Percentiles rank a stretch among this genome's conserved stretches.
phyloP scores from a whole-genome alignment of 768 basidiomycete species.

The Collybia nuda region DNA sequence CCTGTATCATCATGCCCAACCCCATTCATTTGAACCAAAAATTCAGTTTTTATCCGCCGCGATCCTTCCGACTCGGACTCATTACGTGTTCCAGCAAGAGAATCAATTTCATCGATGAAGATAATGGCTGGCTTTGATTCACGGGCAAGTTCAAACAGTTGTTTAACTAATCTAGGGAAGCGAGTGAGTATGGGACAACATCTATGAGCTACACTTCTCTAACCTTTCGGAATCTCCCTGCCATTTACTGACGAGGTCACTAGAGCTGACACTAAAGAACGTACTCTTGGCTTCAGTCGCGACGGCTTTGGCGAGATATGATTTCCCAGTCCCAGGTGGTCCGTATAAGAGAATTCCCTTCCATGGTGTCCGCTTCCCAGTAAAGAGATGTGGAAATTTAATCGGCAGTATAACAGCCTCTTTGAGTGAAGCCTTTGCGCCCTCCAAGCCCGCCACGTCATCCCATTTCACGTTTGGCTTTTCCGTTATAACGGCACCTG shows the following conservation, averaged over 20 bases:
- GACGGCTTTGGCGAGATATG: slow-evolving; percentile 95
- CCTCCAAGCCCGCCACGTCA: slow-evolving; percentile 95
- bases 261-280: slow-evolving; percentile 95
- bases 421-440: slow-evolving; percentile 93
- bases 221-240: slow-evolving; percentile 98
- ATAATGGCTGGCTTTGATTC: slow-evolving; percentile 98
- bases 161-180: slow-evolving; percentile 78
- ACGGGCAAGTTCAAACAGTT: slow-evolving; percentile 93
- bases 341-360: slow-evolving; percentile 94
- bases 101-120: slow-evolving; percentile 99
- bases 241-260: slow-evolving; percentile 98
- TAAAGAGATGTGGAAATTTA: slow-evolving; percentile 98
- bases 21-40: slow-evolving; percentile 97
- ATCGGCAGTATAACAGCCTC: slow-evolving; percentile 99
- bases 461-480: slow-evolving; percentile 98
- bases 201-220: slow-evolving; percentile 20
- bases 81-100: slow-evolving; percentile 89
- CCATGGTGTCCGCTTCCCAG: slow-evolving; percentile 98
- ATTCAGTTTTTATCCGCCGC: slow-evolving; percentile 97
- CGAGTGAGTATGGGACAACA: not conserved
- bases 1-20: slow-evolving; percentile 98
- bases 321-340: slow-evolving; percentile 97
- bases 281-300: slow-evolving; percentile 99
- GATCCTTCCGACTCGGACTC: slow-evolving; percentile 98
- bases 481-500: slow-evolving; percentile 87